phyloP scores from a whole-genome alignment of 305 asterid species.

The Fraxinus paxiana region DNA sequence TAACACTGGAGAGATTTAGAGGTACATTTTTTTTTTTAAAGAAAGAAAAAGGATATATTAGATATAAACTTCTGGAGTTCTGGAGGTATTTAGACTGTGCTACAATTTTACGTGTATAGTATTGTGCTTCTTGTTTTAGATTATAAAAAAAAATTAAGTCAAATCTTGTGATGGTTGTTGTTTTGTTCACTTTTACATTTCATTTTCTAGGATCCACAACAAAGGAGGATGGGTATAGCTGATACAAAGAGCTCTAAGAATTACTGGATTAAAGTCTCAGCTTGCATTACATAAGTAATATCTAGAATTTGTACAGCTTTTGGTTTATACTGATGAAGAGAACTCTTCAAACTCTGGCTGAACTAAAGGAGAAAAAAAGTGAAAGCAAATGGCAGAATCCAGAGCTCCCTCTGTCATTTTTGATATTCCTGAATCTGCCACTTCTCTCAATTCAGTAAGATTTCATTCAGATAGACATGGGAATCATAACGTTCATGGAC shows the following conservation, averaged over 20 bases:
- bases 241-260: constrained; percentile 9
- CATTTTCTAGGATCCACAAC: constrained; percentile 17
- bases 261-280: constrained; percentile 10
- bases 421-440: constrained; percentile 34
- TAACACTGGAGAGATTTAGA: not conserved
- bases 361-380: constrained; percentile 21
- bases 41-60: not conserved
- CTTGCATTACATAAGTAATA: constrained; percentile 18
- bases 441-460: constrained; percentile 35
- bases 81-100: not conserved
- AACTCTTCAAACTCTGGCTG: constrained; percentile 19
- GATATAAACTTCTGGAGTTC: not conserved
- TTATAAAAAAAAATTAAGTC: not conserved
- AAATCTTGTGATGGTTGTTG: constrained; percentile 9
- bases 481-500: constrained; percentile 32
- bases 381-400: constrained; percentile 55
- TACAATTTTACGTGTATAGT: not conserved
- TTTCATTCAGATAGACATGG: constrained; percentile 35
- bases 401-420: constrained; percentile 32
- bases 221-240: constrained; percentile 8
- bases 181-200: not conserved
- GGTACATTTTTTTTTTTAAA: not conserved
- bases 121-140: not conserved
- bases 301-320: constrained; percentile 13
- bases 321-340: constrained; percentile 34